Conservation (phyloP, 768 basidiomycete genomes). For the Clitopilus passeckerianus region DNA sequence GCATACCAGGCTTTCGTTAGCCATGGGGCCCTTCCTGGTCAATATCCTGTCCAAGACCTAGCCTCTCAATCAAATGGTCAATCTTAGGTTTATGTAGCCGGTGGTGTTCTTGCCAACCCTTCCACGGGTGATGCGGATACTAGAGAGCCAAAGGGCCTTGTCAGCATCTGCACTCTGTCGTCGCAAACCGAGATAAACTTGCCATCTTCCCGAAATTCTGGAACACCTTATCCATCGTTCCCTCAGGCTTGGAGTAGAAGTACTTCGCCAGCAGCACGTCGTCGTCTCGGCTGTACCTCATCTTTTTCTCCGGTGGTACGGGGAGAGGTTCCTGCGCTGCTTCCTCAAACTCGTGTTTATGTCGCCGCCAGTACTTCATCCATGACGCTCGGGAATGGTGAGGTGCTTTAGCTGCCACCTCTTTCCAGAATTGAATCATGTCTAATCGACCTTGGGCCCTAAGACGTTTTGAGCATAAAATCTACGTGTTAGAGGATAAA, state of each 20-base stretch:
- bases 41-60: slow-evolving; percentile 51
- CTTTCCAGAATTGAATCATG: slow-evolving; percentile 80
- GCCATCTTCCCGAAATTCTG: slow-evolving; percentile 75
- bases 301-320: slow-evolving; percentile 79
- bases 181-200: slow-evolving; percentile 15
- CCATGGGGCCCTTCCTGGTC: slow-evolving; percentile 18
- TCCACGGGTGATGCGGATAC: slow-evolving; percentile 91
- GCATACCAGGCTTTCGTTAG: not conserved
- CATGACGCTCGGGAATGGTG: slow-evolving; percentile 90
- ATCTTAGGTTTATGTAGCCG: slow-evolving; percentile 85
- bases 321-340: slow-evolving; percentile 69
- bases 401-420: slow-evolving; percentile 74
- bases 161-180: not conserved
- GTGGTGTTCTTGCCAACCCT: slow-evolving; percentile 92
- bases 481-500: slow-evolving; percentile 3
- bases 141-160: slow-evolving; percentile 20
- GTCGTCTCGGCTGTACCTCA: slow-evolving; percentile 78
- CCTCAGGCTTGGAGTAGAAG: slow-evolving; percentile 69
- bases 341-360: slow-evolving; percentile 77
- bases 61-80: slow-evolving; percentile 67
- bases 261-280: slow-evolving; percentile 75
- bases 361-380: slow-evolving; percentile 91
- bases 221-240: slow-evolving; percentile 81
- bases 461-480: not conserved
- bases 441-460: slow-evolving; percentile 59